These are phyloP conservation scores for Quercus glauca DNA, from an alignment of 306 rosid species.

Conservation along the genomic window DNA sequence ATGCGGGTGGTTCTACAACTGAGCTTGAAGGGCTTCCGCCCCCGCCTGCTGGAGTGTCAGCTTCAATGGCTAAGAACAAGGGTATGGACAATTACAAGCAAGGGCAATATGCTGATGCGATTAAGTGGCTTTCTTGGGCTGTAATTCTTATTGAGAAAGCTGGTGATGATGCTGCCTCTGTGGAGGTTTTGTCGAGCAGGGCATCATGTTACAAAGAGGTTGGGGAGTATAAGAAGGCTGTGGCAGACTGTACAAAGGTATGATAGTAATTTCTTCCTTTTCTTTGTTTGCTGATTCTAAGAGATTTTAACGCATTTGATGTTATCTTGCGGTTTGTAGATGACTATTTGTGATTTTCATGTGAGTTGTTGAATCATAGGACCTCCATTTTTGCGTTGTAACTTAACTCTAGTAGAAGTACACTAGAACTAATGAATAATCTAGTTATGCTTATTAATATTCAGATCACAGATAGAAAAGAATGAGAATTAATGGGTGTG, in stretches of 20 bases:
- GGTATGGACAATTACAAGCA: conserved; percentile 93
- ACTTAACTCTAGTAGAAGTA: background rate
- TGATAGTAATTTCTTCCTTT: conserved; percentile 1
- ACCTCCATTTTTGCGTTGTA: background rate
- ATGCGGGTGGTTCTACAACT: conserved; percentile 68
- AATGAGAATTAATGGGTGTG: background rate
- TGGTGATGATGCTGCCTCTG: conserved; percentile 45
- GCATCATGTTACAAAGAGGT: conserved; percentile 99
- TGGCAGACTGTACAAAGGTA: conserved; percentile 97
- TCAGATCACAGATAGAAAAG: background rate
- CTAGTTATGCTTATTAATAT: background rate
- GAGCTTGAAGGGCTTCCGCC: conserved; percentile 99
- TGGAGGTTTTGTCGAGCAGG: conserved; percentile 80
- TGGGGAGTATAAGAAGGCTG: conserved; percentile 97
- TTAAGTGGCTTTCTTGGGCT: conserved; percentile 99
- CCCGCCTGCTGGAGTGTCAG: conserved; percentile 84
- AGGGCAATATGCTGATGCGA: conserved; percentile 96
- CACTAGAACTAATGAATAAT: conserved; percentile 5
- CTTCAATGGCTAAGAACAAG: conserved; percentile 73
- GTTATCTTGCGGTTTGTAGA: background rate
- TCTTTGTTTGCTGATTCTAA: background rate
- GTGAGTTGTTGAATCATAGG: background rate
- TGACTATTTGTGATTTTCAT: background rate
- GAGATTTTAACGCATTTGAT: background rate
- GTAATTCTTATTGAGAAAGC: conserved; percentile 71